Conservation (phyloP, 768 basidiomycete genomes). For the Suillus subaureus region DNA sequence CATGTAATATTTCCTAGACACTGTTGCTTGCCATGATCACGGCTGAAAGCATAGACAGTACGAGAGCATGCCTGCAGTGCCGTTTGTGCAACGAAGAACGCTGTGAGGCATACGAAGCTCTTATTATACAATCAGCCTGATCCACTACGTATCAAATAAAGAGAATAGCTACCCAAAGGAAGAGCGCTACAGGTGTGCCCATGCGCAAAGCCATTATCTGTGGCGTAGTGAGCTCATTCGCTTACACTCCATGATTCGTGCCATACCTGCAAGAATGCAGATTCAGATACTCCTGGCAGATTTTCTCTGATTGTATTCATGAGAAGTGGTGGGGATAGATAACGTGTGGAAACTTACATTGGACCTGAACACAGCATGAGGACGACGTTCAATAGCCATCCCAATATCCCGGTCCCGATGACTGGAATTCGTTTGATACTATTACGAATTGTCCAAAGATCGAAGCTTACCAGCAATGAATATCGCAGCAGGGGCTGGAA, state of each 20-base stretch:
- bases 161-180: conserved; percentile 64
- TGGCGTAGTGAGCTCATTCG: conserved; percentile 6
- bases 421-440: conserved; percentile 39
- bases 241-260: background rate
- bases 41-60: conserved; percentile 83
- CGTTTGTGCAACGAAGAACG: conserved; percentile 83
- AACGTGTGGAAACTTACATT: conserved; percentile 45
- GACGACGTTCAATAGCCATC: conserved; percentile 88
- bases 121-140: conserved; percentile 21
- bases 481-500: conserved; percentile 55
- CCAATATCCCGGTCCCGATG: conserved; percentile 73
- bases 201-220: conserved; percentile 77
- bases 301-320: conserved; percentile 43
- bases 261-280: conserved; percentile 68
- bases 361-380: conserved; percentile 83
- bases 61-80: conserved; percentile 83
- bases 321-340: background rate
- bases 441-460: background rate
- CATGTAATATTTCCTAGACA: background rate
- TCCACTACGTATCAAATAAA: background rate
- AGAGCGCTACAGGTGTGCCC: conserved; percentile 74
- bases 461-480: conserved; percentile 50
- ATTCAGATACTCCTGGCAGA: conserved; percentile 70
- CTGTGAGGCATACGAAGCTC: conserved; percentile 80
- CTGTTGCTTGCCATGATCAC: conserved; percentile 61